Conservation (phyloP, 495 filamentous ascomycete genomes). For the Talaromyces adpressus region DNA sequence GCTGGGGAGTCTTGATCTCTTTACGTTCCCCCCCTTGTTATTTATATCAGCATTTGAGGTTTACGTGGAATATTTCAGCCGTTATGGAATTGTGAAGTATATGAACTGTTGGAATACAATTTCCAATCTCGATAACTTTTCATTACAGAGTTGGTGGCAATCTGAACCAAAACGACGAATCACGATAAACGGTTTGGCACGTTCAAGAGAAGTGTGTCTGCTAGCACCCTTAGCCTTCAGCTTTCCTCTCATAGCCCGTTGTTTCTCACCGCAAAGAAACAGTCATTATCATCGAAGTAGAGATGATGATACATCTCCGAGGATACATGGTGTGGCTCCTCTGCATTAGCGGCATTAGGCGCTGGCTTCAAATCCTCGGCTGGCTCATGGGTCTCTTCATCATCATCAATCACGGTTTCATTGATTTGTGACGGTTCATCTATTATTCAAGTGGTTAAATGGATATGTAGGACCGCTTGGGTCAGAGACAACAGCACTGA, state of each 20-base stretch:
- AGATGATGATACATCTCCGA: constrained; percentile 27
- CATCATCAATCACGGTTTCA: not conserved
- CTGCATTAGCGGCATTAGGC: not conserved
- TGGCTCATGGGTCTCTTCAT: constrained; percentile 16
- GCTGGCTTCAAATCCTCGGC: constrained; percentile 11
- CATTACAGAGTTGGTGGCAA: not conserved
- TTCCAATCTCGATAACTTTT: not conserved
- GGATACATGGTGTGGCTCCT: constrained; percentile 12
- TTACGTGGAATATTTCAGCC: not conserved
- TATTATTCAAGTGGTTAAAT: not conserved
- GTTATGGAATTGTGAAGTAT: not conserved
- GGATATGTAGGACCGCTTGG: not conserved
- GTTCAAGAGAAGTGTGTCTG: not conserved
- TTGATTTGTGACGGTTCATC: not conserved
- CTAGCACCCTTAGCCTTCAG: not conserved
- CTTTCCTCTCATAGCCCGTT: not conserved
- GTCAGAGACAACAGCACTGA: not conserved
- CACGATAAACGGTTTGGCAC: not conserved
- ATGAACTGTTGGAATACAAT: not conserved
- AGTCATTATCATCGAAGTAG: constrained; percentile 35
- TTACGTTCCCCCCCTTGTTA: too few relatives aligned
- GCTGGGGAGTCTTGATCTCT: not conserved
- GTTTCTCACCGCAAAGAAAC: constrained; percentile 32
- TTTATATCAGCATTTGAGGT: not conserved
- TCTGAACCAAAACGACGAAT: not conserved